These are phyloP conservation scores for Phytopythium ostracodes DNA, from an alignment of 352 stramenopile genomes.

Conservation along the genomic window DNA sequence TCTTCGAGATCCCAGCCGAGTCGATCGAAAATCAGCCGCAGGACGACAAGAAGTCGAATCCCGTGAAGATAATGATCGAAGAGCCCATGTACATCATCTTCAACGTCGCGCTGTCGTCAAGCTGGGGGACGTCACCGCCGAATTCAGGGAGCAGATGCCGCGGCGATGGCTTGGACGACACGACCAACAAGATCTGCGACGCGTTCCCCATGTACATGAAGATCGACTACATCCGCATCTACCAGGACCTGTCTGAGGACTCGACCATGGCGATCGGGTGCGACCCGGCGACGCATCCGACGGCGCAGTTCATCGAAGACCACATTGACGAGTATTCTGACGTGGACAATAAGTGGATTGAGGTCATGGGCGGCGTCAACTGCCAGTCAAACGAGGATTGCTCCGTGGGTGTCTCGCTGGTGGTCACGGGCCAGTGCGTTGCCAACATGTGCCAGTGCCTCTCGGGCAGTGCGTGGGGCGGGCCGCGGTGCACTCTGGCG, in stretches of 20 bases:
- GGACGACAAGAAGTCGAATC: constrained; percentile 27
- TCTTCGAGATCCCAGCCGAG: constrained; percentile 59
- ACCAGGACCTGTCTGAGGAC: constrained; percentile 36
- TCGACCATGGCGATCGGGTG: constrained; percentile 48
- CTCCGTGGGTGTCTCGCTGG: constrained; percentile 26
- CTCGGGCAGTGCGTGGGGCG: constrained; percentile 32
- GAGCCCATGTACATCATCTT: constrained; percentile 72
- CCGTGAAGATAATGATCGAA: constrained; percentile 52
- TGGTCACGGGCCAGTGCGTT: constrained; percentile 33
- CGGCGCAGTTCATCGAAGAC: constrained; percentile 45
- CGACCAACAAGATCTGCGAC: constrained; percentile 42
- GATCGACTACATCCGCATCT: constrained; percentile 29
- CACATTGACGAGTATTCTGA: constrained; percentile 50
- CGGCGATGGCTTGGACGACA: constrained; percentile 21
- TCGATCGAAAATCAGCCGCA: constrained; percentile 37
- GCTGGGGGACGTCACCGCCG: constrained; percentile 39
- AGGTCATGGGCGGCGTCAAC: constrained; percentile 34
- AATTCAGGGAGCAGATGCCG: constrained; percentile 34
- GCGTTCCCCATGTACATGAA: constrained; percentile 54
- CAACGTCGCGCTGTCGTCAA: constrained; percentile 54
- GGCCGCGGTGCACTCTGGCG: constrained; percentile 37
- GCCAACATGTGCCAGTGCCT: constrained; percentile 24
- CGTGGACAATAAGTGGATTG: constrained; percentile 31
- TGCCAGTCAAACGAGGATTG: constrained; percentile 42
- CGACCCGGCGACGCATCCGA: constrained; percentile 45